phyloP scores from a whole-genome alignment of 129 eudicot species.

The Artemisia tridentata region DNA sequence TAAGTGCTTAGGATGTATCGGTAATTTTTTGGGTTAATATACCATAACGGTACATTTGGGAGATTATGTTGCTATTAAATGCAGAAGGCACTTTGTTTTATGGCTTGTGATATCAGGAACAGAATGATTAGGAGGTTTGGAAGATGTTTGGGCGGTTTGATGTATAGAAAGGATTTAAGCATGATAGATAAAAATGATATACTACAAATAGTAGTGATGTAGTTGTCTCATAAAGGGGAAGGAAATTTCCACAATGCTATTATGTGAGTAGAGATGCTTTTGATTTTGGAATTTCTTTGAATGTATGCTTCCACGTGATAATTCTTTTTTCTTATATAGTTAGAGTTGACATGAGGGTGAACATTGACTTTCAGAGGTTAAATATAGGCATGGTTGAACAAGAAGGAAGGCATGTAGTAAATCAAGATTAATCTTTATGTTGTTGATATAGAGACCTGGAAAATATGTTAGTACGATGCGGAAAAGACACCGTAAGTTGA shows the following conservation, averaged over 20 bases:
- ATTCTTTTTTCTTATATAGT: not conserved
- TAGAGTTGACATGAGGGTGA: not conserved
- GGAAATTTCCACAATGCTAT: not conserved
- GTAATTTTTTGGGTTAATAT: slow-evolving; percentile 34
- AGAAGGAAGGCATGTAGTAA: slow-evolving; percentile 7
- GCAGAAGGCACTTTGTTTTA: too few relatives aligned
- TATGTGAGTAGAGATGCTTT: slow-evolving; percentile 4
- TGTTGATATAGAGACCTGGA: not conserved
- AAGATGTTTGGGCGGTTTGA: too few relatives aligned
- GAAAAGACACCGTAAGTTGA: not conserved
- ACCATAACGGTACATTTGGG: too few relatives aligned
- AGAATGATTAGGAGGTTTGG: too few relatives aligned
- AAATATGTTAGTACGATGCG: not conserved
- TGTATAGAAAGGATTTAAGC: too few relatives aligned
- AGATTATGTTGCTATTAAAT: too few relatives aligned
- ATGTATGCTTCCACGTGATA: not conserved
- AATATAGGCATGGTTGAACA: slow-evolving; percentile 11
- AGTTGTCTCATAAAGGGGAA: not conserved
- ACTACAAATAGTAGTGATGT: too few relatives aligned
- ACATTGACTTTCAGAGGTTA: not conserved
- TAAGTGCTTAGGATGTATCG: too few relatives aligned
- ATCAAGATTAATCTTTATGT: not conserved
- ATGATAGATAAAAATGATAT: too few relatives aligned
- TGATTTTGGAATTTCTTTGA: slow-evolving; percentile 4
- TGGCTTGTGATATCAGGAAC: too few relatives aligned